Evolutionary conservation across 176 grass and related monocot genomes (phyloP), one percentile per base, ranked within the genome.

Genomic region (Eragrostis curvula): DNA sequence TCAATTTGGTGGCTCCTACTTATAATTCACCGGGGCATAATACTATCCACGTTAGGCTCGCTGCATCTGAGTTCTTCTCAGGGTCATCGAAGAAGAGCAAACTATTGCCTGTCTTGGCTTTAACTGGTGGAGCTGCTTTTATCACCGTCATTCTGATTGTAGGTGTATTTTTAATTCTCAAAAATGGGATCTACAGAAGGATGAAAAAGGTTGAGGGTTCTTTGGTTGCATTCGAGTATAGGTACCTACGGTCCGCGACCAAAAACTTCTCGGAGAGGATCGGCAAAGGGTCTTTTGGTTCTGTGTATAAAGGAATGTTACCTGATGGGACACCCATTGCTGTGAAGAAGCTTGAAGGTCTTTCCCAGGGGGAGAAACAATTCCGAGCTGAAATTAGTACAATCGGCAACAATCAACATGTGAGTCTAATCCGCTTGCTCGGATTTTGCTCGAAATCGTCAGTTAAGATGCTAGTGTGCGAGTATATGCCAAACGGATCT

Each of bases 311-410:
- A 29, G 78, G 78, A 3, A 69, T 47, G 9, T 41, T 68, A 41
- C 15, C 62, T 25, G 78, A 81, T 68, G 48, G 23, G 0, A 56
- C 65, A 23, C 7, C 16, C 5, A 25, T 81, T 12, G 78, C 80
- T 25, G 69, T 83, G 6, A 83, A 83, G 42, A 83, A 73, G 69
- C 68, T 83, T 46, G 48, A 68, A 40, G 29, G 64, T 44, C 0
- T 70, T 57, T 63, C 36, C 28, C 78, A 81, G 12, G 78, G 80
- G 8, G 80, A 83, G 41, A 83, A 83, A 20, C 80, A 74, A 51
- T 83, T 83, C 18, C 53, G 80, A 44, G 71, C 68, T 14, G 80
- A 83, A 49, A 69, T 83, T 41, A 83, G 80, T 24, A 83, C 80
- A 39, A 50, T 81, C 21, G 73, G 83, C 9, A 70, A 49, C 7